A percentile compares a stretch with the other conserved stretches of the same genome.
These are phyloP conservation scores for Extremus antarcticus DNA, from an alignment of 495 filamentous ascomycete species.

Conservation along the genomic window DNA sequence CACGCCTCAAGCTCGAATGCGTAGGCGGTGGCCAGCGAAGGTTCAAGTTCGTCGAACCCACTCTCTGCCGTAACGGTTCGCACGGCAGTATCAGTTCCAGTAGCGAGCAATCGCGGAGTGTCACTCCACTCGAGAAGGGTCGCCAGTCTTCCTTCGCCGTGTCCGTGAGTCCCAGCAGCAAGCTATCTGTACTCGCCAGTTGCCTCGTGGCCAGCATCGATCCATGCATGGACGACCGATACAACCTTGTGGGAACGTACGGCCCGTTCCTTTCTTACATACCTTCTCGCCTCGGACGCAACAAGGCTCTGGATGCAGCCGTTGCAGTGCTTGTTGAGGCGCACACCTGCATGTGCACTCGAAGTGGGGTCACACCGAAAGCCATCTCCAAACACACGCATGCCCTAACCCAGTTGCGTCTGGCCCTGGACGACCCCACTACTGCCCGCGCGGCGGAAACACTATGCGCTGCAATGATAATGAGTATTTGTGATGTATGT, in stretches of 20 bases:
- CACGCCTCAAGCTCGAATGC: conserved; percentile 9
- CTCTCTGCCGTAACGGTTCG: neutral
- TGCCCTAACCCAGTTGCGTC: conserved; percentile 5
- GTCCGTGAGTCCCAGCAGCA: neutral
- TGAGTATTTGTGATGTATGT: conserved; percentile 14
- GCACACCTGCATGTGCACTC: neutral
- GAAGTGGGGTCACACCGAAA: neutral
- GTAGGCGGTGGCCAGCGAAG: conserved; percentile 9
- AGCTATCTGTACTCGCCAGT: neutral
- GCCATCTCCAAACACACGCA: conserved; percentile 1
- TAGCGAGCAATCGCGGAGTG: neutral
- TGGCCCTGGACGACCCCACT: neutral
- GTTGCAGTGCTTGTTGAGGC: conserved; percentile 4
- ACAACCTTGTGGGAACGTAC: conserved; percentile 3
- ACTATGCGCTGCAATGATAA: conserved; percentile 11
- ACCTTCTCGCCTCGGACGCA: conserved; percentile 6
- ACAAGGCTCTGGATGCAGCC: conserved; percentile 15
- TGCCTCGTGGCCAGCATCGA: neutral
- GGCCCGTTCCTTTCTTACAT: conserved; percentile 10
- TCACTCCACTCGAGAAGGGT: neutral
- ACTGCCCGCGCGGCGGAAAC: conserved; percentile 7
- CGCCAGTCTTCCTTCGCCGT: neutral
- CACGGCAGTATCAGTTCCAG: neutral
- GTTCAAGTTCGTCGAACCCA: conserved; percentile 11
- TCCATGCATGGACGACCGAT: neutral